Percentiles rank a stretch among this genome's conserved stretches.
These are phyloP conservation scores for Gorgonomyces haynaldii DNA, from an alignment of 192 early-diverging fungal species.

Conservation along the genomic window DNA sequence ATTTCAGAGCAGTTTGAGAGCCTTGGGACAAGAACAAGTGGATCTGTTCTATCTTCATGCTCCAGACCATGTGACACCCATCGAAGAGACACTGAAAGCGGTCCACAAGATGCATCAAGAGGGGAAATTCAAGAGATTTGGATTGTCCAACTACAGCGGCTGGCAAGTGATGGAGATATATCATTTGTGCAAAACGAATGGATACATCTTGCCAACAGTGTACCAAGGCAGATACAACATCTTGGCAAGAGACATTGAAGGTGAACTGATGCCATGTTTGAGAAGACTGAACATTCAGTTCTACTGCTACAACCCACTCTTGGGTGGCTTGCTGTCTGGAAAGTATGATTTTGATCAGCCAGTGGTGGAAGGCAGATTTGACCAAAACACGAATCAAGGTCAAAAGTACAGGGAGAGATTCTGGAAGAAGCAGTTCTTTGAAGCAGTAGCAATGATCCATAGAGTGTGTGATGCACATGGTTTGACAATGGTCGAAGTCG, in stretches of 20 bases:
- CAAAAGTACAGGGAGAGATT: slow-evolving; percentile 15
- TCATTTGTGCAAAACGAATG: slow-evolving; percentile 29
- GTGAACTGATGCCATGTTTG: slow-evolving; percentile 50
- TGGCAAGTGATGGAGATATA: slow-evolving; percentile 41
- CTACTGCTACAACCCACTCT: slow-evolving; percentile 55
- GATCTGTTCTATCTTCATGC: slow-evolving; percentile 57
- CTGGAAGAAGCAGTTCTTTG: slow-evolving; percentile 40
- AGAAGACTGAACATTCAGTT: slow-evolving; percentile 45
- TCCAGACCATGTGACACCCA: slow-evolving; percentile 41
- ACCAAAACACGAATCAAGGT: slow-evolving; percentile 18
- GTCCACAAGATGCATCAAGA: slow-evolving; percentile 45
- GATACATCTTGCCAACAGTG: slow-evolving; percentile 32
- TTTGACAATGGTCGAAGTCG: slow-evolving; percentile 22
- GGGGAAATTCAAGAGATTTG: slow-evolving; percentile 31
- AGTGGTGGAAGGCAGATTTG: slow-evolving; percentile 24
- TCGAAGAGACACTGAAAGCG: slow-evolving; percentile 37
- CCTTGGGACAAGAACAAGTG: slow-evolving; percentile 32
- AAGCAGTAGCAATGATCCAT: slow-evolving; percentile 37
- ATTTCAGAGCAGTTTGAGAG: slow-evolving; percentile 28
- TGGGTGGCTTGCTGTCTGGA: slow-evolving; percentile 37
- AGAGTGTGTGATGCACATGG: slow-evolving; percentile 16
- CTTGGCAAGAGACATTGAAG: slow-evolving; percentile 20
- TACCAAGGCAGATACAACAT: slow-evolving; percentile 26
- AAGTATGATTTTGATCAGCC: slow-evolving; percentile 18
- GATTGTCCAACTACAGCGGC: slow-evolving; percentile 25